Base-by-base conservation (phyloP, 371 early-diverging fungal genomes). In the Mortierella sp. region DNA sequence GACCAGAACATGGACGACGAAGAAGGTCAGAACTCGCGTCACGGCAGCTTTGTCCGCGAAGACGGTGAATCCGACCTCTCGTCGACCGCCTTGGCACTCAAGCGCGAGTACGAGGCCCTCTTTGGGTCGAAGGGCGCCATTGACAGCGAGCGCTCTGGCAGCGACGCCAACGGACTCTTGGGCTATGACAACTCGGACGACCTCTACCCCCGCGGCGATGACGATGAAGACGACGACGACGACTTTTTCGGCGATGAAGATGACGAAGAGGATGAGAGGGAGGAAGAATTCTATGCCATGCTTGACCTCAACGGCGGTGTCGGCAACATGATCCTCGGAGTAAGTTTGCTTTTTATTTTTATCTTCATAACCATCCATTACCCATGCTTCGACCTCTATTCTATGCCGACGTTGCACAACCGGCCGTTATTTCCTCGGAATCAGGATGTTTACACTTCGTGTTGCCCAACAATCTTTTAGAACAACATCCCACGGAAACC, bases 401-500 rank as follows among this genome's bases (percentile, higher is more conserved):
- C 28, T 59, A 46, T 46, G 8, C 9, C 57, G 57, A 28, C 28
- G 46, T 19, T 67, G 24, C 40, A 26, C 28, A 43, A 5, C 24
- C 28, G 2, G 3, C 37, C 71, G 46, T 28, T 40, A 69, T 71
- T 43, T 71, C 16, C 14, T 50, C 31, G 0, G 26, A 57, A 53
- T 57, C 50, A 44, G 46, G 31, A 70, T 78, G 69, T 26, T 61
- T 37, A 53, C 50, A 46, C n/a, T n/a, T 37, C 64, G 26, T 14
- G 26, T 37, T 50, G 24, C 64, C 37, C 46, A 46, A 37, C 51
- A 8, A 37, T 37, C n/a, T 31, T 71, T 10, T 69, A 85, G 85
- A 85, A 81, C 71, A 85, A 85, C 59, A 81, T 85, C 31, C 85
- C 85, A 34, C 78, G 85, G 55, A 85, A 81, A 51, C 85, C 85